phyloP scores from a whole-genome alignment of 2,329 filamentous ascomycete genomes.

The Fusarium poae region DNA sequence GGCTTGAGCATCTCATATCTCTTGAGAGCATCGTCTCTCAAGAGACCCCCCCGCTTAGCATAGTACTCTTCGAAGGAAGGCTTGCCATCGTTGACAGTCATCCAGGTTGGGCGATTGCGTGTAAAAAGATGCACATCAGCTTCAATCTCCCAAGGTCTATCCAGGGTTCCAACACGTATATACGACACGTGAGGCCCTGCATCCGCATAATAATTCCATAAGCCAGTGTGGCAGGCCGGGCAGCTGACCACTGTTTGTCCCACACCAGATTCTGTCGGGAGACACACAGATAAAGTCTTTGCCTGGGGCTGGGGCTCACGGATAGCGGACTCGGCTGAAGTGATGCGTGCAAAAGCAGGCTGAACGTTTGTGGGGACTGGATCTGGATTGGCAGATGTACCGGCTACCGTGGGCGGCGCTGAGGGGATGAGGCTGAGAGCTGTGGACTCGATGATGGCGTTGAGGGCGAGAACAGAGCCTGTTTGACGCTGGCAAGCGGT shows the following conservation, averaged over 20 bases:
- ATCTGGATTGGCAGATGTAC: conserved; percentile 17
- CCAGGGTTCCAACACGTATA: conserved; percentile 61
- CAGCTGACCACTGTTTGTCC: conserved; percentile 59
- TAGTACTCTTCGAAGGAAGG: conserved; percentile 57
- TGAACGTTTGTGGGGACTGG: conserved; percentile 25
- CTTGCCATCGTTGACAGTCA: conserved; percentile 54
- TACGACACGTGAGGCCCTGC: conserved; percentile 52
- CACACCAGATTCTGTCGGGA: conserved; percentile 57
- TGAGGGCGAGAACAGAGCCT: conserved; percentile 57
- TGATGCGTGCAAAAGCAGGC: conserved; percentile 42
- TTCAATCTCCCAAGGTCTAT: conserved; percentile 54
- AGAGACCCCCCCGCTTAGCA: conserved; percentile 48
- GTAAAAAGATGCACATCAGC: conserved; percentile 62
- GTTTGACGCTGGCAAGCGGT: conserved; percentile 61
- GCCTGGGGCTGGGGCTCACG: conserved; percentile 8
- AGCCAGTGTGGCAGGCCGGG: conserved; percentile 55
- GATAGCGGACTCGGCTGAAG: conserved; percentile 29
- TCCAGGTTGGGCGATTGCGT: conserved; percentile 55
- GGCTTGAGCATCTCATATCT: conserved; percentile 48
- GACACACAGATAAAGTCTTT: conserved; percentile 43
- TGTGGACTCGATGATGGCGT: conserved; percentile 58
- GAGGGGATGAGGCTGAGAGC: conserved; percentile 52
- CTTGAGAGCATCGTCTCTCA: conserved; percentile 52
- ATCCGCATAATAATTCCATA: conserved; percentile 60
- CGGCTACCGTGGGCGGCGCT: conserved; percentile 43